Evolutionary conservation across 164 flowering plant genomes (phyloP).

Genomic region (Chimonanthus salicifolius): DNA sequence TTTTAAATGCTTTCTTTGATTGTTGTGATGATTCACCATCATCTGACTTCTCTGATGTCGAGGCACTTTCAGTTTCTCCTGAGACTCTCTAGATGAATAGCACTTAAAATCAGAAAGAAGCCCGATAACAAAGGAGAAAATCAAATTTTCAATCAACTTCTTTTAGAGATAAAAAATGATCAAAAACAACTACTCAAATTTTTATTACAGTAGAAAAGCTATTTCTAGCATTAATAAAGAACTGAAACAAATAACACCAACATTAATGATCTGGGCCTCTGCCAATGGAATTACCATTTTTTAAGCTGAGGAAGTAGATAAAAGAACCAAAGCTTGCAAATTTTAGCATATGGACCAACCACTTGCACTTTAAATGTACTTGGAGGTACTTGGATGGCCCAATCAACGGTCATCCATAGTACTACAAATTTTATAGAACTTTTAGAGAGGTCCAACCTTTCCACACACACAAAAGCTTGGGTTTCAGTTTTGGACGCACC

Average conservation of each 20-base stretch:
- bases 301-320: background rate
- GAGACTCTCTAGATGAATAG: conserved; percentile 43
- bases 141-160: background rate
- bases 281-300: background rate
- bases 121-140: background rate
- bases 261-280: background rate
- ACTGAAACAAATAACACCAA: background rate
- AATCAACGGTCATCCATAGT: too few relatives aligned
- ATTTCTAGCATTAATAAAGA: background rate
- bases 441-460: too few relatives aligned
- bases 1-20: conserved; percentile 48
- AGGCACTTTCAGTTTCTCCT: conserved; percentile 51
- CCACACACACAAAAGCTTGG: too few relatives aligned
- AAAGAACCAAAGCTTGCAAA: background rate
- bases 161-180: background rate
- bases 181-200: background rate
- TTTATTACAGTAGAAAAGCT: background rate
- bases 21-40: conserved; percentile 39
- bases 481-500: too few relatives aligned
- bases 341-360: too few relatives aligned
- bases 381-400: too few relatives aligned
- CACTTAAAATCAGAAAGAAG: background rate
- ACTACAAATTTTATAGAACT: too few relatives aligned
- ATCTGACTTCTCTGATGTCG: conserved; percentile 44
- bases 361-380: too few relatives aligned